Percentiles rank a stretch among this genome's conserved stretches.
Evolutionary conservation across 805 yeast genomes (phyloP).

Genomic region (Kodamaea leandrae): DNA sequence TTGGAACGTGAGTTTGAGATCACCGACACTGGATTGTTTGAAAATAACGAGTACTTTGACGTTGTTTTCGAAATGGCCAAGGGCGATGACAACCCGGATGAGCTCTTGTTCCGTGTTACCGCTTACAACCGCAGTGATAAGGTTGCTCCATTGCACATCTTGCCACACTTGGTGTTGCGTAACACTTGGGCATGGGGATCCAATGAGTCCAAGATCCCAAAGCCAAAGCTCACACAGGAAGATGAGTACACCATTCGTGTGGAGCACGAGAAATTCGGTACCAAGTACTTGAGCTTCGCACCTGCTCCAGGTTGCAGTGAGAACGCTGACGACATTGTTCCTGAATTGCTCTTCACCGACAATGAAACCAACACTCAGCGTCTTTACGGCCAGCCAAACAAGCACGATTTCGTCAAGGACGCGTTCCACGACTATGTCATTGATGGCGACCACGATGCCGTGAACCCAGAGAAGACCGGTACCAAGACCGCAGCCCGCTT

Average conservation of each 20-base stretch:
- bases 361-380: conserved; percentile 77
- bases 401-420: conserved; percentile 68
- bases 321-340: conserved; percentile 64
- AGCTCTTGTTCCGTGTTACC: conserved; percentile 76
- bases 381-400: conserved; percentile 63
- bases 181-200: conserved; percentile 94
- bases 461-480: conserved; percentile 70
- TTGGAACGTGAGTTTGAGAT: conserved; percentile 76
- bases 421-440: conserved; percentile 86
- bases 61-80: conserved; percentile 89
- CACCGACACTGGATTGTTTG: conserved; percentile 73
- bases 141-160: conserved; percentile 82
- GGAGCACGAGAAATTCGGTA: conserved; percentile 68
- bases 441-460: conserved; percentile 53
- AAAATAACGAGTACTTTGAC: conserved; percentile 78
- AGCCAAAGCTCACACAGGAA: conserved; percentile 48
- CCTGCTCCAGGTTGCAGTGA: conserved; percentile 73
- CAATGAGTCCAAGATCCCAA: conserved; percentile 43
- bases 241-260: conserved; percentile 52
- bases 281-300: conserved; percentile 61
- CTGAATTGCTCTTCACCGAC: conserved; percentile 77
- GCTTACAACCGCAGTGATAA: conserved; percentile 82
- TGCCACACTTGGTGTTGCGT: conserved; percentile 82
- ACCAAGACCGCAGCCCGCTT: conserved; percentile 87
- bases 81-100: conserved; percentile 76